Evolutionary conservation across 306 rosid genomes (phyloP).

Genomic region (Quercus rubra): DNA sequence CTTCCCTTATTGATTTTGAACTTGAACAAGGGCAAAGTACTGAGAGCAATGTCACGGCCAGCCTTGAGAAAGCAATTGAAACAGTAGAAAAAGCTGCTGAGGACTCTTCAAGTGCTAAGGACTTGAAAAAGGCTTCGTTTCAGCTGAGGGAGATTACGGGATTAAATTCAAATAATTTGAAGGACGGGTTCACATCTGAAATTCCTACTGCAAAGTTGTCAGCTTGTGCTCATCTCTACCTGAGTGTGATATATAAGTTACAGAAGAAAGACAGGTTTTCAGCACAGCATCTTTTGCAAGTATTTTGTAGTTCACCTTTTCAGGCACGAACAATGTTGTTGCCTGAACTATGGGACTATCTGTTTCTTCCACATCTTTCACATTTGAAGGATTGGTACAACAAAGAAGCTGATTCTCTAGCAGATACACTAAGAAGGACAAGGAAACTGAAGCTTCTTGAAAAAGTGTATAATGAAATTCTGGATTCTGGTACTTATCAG

Average conservation of each 20-base stretch:
- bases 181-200: slow-evolving; percentile 48
- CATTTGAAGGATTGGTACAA: slow-evolving; percentile 65
- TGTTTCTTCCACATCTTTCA: slow-evolving; percentile 66
- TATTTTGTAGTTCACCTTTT: slow-evolving; percentile 63
- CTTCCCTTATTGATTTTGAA: slow-evolving; percentile 44
- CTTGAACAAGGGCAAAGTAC: slow-evolving; percentile 30
- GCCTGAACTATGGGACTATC: slow-evolving; percentile 72
- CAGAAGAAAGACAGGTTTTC: slow-evolving; percentile 58
- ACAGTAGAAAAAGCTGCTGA: slow-evolving; percentile 53
- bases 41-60: slow-evolving; percentile 47
- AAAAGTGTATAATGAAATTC: slow-evolving; percentile 52
- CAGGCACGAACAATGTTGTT: slow-evolving; percentile 62
- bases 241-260: slow-evolving; percentile 59
- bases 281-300: slow-evolving; percentile 83
- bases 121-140: slow-evolving; percentile 54
- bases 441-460: slow-evolving; percentile 50
- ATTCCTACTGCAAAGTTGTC: slow-evolving; percentile 62
- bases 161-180: slow-evolving; percentile 52
- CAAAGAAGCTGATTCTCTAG: slow-evolving; percentile 46
- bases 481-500: slow-evolving; percentile 63
- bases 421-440: slow-evolving; percentile 36
- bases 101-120: slow-evolving; percentile 37
- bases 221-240: slow-evolving; percentile 92
- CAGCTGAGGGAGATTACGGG: slow-evolving; percentile 69
- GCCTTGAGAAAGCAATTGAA: slow-evolving; percentile 75